Percentiles rank a stretch among this genome's conserved stretches.
phyloP scores from a whole-genome alignment of 2,329 filamentous ascomycete species.

The Penicillium sp. region DNA sequence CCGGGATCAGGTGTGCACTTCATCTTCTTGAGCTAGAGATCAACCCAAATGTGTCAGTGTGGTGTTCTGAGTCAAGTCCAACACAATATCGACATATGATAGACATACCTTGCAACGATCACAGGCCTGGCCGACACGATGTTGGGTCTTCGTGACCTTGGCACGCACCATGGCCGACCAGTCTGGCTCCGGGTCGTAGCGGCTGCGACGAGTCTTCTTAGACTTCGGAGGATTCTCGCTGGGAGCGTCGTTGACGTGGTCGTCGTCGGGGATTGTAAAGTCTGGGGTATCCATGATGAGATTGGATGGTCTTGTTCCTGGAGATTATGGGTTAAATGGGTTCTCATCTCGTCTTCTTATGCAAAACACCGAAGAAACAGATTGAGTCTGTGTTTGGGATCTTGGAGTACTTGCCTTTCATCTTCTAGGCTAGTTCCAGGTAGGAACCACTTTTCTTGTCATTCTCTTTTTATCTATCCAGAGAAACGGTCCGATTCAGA shows the following conservation, averaged over 20 bases:
- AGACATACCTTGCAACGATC: constrained; percentile 24
- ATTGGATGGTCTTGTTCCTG: neutral
- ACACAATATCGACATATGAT: neutral
- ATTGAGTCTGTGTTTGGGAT: neutral
- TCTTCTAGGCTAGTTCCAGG: neutral
- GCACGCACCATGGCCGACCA: constrained; percentile 16
- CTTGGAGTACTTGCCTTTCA: neutral
- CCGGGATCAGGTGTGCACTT: constrained; percentile 17
- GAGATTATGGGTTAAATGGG: neutral
- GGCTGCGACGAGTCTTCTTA: constrained; percentile 17
- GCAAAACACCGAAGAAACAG: neutral
- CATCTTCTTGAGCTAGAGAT: constrained; percentile 17
- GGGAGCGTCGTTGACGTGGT: constrained; percentile 28
- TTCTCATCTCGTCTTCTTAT: constrained; percentile 3
- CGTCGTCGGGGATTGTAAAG: neutral
- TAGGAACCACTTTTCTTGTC: neutral
- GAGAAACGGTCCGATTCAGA: neutral
- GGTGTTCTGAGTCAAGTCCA: no score
- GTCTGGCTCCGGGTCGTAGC: constrained; percentile 19
- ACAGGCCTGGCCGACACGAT: constrained; percentile 22
- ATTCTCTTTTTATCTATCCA: neutral
- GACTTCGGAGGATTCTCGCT: constrained; percentile 7
- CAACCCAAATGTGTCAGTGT: neutral
- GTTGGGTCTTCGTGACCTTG: constrained; percentile 10
- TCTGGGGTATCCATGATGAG: neutral